Base-by-base conservation (phyloP, 345 rosid genomes). In the Nephelium lappaceum region DNA sequence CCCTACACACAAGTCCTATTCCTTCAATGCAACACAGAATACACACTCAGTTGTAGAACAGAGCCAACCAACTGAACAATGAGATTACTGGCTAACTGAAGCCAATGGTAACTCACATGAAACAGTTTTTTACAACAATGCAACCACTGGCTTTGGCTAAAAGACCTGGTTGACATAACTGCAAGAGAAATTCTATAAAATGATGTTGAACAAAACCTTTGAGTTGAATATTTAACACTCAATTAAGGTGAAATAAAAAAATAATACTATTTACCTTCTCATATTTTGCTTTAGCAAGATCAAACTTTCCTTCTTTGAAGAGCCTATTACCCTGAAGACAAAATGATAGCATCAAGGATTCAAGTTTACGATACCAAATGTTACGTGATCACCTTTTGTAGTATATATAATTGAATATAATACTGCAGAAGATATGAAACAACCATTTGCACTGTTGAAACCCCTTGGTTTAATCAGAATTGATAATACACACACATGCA, bases 241-340 rank as follows among this genome's bases (percentile, higher is more conserved):
- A 23, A 43, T 49, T 12, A 16, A 67, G 19, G 53, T 76, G 53
- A 14, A 6, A 0, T 36, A n/a, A 39, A 5, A n/a, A 55, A 15
- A 6, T 11, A 76, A 57, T 9, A 64, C 57, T 62, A 77, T 79
- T 21, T 86, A 96, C 99, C 98, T 94, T 93, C 83, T 96, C 99
- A 75, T 96, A 96, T 78, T 96, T 96, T 7, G 93, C 92, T 87
- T 87, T 96, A 19, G 98, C 98, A 58, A 96, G 98, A 85, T 93
- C 97, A 85, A 81, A 93, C 85, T 96, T 96, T 79, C 97, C 98
- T 83, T 96, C 98, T 84, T 93, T 94, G 84, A 94, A 96, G 51
- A 94, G 95, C 85, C 95, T 88, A 62, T 96, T 93, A 80, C 99
- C 98, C 98, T 96, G 91, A 80, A 89, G 63, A 83, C 14, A 77